phyloP scores from a whole-genome alignment of 164 flowering plant species.

The Stephania cephalantha region DNA sequence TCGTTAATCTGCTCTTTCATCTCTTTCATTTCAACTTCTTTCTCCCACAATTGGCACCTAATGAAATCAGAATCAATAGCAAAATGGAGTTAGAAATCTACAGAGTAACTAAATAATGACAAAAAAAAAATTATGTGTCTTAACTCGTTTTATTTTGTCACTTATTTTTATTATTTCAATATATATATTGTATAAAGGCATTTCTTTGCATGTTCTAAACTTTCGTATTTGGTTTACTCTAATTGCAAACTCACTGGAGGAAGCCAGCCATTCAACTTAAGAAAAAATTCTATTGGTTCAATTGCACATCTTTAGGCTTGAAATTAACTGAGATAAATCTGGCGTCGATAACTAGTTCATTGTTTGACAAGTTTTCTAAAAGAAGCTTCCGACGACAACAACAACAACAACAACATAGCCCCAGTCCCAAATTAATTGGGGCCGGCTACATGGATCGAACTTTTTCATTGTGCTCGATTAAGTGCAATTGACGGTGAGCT shows the following conservation, averaged over 20 bases:
- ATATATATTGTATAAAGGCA: no score
- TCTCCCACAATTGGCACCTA: constrained; percentile 87
- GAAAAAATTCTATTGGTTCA: no score
- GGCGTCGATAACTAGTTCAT: no score
- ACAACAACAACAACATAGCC: no score
- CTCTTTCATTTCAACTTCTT: constrained; percentile 75
- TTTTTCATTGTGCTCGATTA: no score
- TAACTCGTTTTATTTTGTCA: background rate
- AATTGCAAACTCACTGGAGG: background rate
- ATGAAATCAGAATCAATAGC: constrained; percentile 8
- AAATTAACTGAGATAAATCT: no score
- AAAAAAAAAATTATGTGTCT: background rate
- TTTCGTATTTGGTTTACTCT: background rate
- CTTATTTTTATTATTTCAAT: background rate
- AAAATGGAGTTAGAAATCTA: background rate
- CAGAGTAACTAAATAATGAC: background rate
- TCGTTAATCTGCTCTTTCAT: constrained; percentile 89
- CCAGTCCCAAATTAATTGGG: no score
- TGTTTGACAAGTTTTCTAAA: background rate
- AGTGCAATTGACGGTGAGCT: no score
- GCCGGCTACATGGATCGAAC: no score
- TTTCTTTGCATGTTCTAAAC: no score
- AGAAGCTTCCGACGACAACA: background rate
- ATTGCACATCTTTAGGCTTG: no score
- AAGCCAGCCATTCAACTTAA: background rate